These are phyloP conservation scores for Cystobasidium sp. DNA, from an alignment of 1,284 basidiomycete genomes.

Conservation along the genomic window DNA sequence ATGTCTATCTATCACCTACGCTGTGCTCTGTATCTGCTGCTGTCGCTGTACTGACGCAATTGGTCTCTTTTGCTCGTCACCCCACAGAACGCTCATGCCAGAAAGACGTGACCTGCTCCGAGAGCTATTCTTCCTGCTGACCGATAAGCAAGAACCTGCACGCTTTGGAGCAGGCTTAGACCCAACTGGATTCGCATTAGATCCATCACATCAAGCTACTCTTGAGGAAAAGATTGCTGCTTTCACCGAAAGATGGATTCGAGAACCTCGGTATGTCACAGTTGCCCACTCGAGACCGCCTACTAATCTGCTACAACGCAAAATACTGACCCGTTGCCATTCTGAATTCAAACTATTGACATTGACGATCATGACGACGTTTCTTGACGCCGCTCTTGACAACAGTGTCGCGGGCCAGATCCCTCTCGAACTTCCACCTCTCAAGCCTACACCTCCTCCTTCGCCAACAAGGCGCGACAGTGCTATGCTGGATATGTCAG, in stretches of 20 bases:
- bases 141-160: constrained; percentile 42
- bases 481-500: constrained; percentile 33
- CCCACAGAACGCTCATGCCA: constrained; percentile 28
- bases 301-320: not conserved
- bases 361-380: not conserved
- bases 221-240: constrained; percentile 36
- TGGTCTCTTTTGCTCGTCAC: not conserved
- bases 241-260: constrained; percentile 43
- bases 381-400: not conserved
- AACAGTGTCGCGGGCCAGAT: constrained; percentile 26
- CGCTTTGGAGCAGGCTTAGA: constrained; percentile 48
- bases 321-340: not conserved
- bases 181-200: constrained; percentile 36
- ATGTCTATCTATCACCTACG: not conserved
- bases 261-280: constrained; percentile 36
- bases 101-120: constrained; percentile 43
- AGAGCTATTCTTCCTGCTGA: constrained; percentile 47
- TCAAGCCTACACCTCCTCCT: constrained; percentile 31
- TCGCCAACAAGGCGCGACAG: constrained; percentile 34
- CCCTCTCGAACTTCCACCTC: constrained; percentile 22
- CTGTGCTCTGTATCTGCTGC: not conserved
- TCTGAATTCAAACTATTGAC: not conserved
- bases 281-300: not conserved
- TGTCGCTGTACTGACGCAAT: not conserved
- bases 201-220: constrained; percentile 1